A percentile compares a stretch with the other conserved stretches of the same genome.
Evolutionary conservation across 495 filamentous ascomycete species (phyloP).

Genomic region (Chaetomidium leptoderma): DNA sequence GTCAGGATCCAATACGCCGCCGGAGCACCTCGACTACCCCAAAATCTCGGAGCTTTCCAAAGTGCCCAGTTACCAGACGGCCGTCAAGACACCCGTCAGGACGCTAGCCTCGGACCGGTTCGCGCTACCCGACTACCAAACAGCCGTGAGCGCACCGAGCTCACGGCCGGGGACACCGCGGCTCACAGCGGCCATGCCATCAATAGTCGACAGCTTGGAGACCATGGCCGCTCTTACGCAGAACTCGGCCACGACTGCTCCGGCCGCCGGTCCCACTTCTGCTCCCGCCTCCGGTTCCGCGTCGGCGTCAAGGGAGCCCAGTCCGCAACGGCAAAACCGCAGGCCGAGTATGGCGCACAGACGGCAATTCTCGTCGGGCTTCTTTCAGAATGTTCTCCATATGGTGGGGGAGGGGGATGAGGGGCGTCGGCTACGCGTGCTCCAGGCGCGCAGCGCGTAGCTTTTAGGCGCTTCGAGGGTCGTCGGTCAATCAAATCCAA

Average conservation of each 20-base stretch:
- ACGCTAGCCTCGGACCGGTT: slow-evolving; percentile 31
- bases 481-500: not conserved
- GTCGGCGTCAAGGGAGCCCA: not conserved
- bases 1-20: slow-evolving; percentile 26
- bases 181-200: slow-evolving; percentile 4
- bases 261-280: not conserved
- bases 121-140: slow-evolving; percentile 40
- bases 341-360: slow-evolving; percentile 17
- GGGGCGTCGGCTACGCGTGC: slow-evolving; percentile 23
- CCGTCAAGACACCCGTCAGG: slow-evolving; percentile 55
- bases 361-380: slow-evolving; percentile 20
- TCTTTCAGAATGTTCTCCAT: slow-evolving; percentile 17
- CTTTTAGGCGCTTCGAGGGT: not conserved
- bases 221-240: too few species aligned
- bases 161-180: slow-evolving; percentile 20
- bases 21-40: slow-evolving; percentile 59
- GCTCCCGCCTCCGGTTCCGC: not conserved
- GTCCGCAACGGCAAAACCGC: slow-evolving; percentile 4
- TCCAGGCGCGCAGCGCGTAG: slow-evolving; percentile 30
- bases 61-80: slow-evolving; percentile 78
- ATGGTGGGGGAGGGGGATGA: slow-evolving; percentile 25
- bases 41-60: slow-evolving; percentile 63
- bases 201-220: slow-evolving; percentile 28
- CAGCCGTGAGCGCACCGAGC: slow-evolving; percentile 34
- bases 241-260: too few species aligned